Base-by-base conservation (phyloP, 1,284 basidiomycete genomes). In the Cystobasidium pallidum region DNA sequence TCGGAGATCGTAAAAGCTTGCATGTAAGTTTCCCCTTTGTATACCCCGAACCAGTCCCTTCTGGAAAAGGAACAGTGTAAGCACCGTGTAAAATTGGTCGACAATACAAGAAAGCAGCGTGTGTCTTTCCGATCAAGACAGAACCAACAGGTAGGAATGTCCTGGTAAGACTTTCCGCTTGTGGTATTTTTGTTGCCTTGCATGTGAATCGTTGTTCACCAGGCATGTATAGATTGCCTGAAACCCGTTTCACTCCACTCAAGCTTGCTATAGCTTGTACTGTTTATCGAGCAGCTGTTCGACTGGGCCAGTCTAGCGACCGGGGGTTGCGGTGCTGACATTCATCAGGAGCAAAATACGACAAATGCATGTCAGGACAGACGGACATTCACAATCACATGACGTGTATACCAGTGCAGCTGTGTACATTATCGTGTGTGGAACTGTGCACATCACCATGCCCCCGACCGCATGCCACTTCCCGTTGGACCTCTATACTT, bases 391-490 rank as follows among this genome's bases (percentile, higher is more conserved):
- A n/a, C n/a, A n/a, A n/a, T n/a, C n/a, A n/a, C n/a, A n/a, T n/a
- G n/a, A n/a, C n/a, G n/a, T n/a, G n/a, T n/a, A n/a, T n/a, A n/a
- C n/a, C n/a, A n/a, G n/a, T n/a, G n/a, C n/a, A n/a, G n/a, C n/a
- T n/a, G n/a, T n/a, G n/a, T n/a, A n/a, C n/a, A n/a, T n/a, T n/a
- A n/a, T n/a, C n/a, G n/a, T n/a, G n/a, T n/a, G n/a, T n/a, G n/a
- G n/a, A n/a, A n/a, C 36, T 7, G 13, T 39, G 36, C 36, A 39
- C 36, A 43, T 43, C 63, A 71, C 70, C 66, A 74, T 17, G 67
- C 73, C 8, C 55, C 72, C n/a, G 75, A 52, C 11, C 73, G 66
- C 63, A 71, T 73, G 3, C 75, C 75, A 17, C 67, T 51, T 41
- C 57, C 61, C 17, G 39, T n/a, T 15, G 36, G 13, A 2, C 55